These are phyloP conservation scores for Fusarium nygamai DNA, from an alignment of 2,329 filamentous ascomycete genomes.

Conservation along the genomic window DNA sequence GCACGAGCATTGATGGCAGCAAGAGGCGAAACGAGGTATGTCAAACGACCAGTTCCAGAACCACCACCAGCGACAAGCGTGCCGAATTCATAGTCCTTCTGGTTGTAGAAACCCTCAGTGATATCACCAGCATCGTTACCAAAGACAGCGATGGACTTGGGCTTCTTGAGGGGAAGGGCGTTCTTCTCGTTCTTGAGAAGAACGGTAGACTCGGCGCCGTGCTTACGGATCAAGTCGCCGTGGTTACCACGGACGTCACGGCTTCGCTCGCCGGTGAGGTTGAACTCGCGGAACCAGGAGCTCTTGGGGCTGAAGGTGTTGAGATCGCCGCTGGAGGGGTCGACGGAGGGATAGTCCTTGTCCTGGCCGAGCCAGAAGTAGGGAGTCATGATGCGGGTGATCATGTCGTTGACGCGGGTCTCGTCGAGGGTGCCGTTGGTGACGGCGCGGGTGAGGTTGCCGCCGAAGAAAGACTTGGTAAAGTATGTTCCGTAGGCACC, in stretches of 20 bases:
- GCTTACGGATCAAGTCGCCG: constrained; percentile 64
- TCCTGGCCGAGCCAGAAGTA: constrained; percentile 63
- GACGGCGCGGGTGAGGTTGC: constrained; percentile 57
- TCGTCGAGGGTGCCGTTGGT: constrained; percentile 57
- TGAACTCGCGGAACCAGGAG: constrained; percentile 54
- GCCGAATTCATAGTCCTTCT: constrained; percentile 69
- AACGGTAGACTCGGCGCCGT: constrained; percentile 67
- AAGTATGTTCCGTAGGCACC: constrained; percentile 45
- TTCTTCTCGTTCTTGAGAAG: constrained; percentile 77
- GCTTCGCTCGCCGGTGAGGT: constrained; percentile 62
- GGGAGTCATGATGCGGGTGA: constrained; percentile 63
- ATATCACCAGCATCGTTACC: constrained; percentile 61
- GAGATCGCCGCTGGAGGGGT: constrained; percentile 58
- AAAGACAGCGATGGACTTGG: constrained; percentile 67
- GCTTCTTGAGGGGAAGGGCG: constrained; percentile 66
- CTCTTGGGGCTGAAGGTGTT: constrained; percentile 60
- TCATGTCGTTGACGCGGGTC: constrained; percentile 58
- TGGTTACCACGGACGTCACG: constrained; percentile 64
- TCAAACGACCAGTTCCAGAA: constrained; percentile 52
- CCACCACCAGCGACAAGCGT: constrained; percentile 68
- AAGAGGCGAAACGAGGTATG: constrained; percentile 52
- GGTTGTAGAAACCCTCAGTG: constrained; percentile 72
- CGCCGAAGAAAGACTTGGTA: constrained; percentile 55
- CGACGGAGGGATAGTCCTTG: constrained; percentile 54
- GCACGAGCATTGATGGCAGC: constrained; percentile 57